These are phyloP conservation scores for Oryza coarctata DNA, from an alignment of 176 grass and related monocot genomes.

Conservation along the genomic window DNA sequence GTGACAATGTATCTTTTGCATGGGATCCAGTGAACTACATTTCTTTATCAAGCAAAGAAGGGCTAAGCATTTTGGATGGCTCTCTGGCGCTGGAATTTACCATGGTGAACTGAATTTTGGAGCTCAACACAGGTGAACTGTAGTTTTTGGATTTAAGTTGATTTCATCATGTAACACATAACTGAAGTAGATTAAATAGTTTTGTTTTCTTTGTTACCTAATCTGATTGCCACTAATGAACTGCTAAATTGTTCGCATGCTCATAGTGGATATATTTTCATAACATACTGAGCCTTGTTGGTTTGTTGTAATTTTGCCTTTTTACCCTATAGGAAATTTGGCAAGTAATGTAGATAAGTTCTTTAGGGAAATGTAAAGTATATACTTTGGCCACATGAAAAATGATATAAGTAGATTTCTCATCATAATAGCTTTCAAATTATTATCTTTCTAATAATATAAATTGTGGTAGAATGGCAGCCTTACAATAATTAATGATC, in stretches of 20 bases:
- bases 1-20: slow-evolving; percentile 35
- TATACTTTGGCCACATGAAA: not conserved
- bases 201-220: not conserved
- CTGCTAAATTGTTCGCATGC: not conserved
- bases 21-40: slow-evolving; percentile 73
- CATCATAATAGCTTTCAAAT: not conserved
- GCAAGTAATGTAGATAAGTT: slow-evolving; percentile 2
- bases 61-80: slow-evolving; percentile 96
- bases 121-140: slow-evolving; percentile 80
- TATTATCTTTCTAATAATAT: not conserved
- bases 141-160: not conserved
- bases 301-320: not conserved
- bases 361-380: not conserved
- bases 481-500: not conserved
- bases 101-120: slow-evolving; percentile 95
- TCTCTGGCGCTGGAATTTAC: slow-evolving; percentile 97
- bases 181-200: not conserved
- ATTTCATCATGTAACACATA: not conserved
- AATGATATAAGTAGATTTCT: not conserved
- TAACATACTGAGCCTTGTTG: not conserved
- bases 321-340: slow-evolving; percentile 1
- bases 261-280: not conserved
- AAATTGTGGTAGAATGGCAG: not conserved
- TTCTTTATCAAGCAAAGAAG: slow-evolving; percentile 98
- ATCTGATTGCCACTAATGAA: not conserved